Conservation (phyloP, 345 rosid species). For the Dipteronia dyeriana region DNA sequence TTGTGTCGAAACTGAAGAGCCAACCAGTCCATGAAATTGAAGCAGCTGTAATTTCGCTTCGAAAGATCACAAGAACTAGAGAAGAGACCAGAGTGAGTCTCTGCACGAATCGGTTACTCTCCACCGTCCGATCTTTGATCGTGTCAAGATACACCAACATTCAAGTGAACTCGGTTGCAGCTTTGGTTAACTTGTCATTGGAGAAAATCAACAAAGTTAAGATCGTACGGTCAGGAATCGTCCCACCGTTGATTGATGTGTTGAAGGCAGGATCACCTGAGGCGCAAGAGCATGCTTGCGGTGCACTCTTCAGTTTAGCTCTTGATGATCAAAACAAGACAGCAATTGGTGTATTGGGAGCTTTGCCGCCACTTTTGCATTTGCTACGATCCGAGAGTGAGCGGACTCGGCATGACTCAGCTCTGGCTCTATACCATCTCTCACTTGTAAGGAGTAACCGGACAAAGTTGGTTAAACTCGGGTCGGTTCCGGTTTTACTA, state of each 20-base stretch:
- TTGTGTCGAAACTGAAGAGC: slow-evolving; percentile 52
- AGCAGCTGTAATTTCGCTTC: slow-evolving; percentile 53
- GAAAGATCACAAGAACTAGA: slow-evolving; percentile 56
- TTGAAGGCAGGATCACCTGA: slow-evolving; percentile 69
- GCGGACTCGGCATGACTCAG: slow-evolving; percentile 75
- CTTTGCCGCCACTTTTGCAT: slow-evolving; percentile 68
- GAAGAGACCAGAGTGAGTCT: slow-evolving; percentile 50
- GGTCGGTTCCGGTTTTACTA: slow-evolving; percentile 60
- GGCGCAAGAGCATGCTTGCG: slow-evolving; percentile 81
- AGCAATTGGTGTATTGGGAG: slow-evolving; percentile 90
- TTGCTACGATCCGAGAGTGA: slow-evolving; percentile 57
- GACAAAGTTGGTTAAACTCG: slow-evolving; percentile 58
- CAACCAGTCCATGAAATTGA: slow-evolving; percentile 51
- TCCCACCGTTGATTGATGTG: slow-evolving; percentile 66
- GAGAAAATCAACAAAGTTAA: slow-evolving; percentile 67
- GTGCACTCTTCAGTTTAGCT: slow-evolving; percentile 78
- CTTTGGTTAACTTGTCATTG: slow-evolving; percentile 72
- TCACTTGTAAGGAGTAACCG: slow-evolving; percentile 69
- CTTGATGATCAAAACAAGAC: slow-evolving; percentile 76
- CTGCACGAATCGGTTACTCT: slow-evolving; percentile 58
- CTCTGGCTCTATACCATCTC: slow-evolving; percentile 80
- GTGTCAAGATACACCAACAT: slow-evolving; percentile 55
- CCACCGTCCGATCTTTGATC: slow-evolving; percentile 47
- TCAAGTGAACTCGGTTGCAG: slow-evolving; percentile 76
- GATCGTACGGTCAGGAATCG: slow-evolving; percentile 86